phyloP scores from a whole-genome alignment of 148 eudicot genomes.

The Fagopyrum esculentum region DNA sequence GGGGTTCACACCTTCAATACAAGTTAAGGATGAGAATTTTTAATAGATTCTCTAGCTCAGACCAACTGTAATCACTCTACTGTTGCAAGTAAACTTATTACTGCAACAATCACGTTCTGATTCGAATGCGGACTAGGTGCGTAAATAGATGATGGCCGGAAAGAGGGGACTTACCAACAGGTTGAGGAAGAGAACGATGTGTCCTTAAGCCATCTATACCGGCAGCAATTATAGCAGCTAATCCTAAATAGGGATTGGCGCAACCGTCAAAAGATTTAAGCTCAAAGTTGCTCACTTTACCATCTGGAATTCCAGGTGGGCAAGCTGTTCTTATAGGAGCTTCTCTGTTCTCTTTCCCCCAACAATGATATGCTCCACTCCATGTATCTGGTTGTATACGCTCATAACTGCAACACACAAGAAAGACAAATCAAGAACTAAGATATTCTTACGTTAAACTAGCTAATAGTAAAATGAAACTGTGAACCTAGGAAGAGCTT shows the following conservation, averaged over 20 bases:
- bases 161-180: conserved; percentile 51
- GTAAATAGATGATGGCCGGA: background rate
- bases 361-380: conserved; percentile 93
- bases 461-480: too few species aligned
- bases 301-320: conserved; percentile 78
- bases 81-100: too few species aligned
- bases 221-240: conserved; percentile 80
- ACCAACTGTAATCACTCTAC: too few species aligned
- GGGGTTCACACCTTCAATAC: conserved; percentile 54
- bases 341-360: conserved; percentile 95
- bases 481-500: too few species aligned
- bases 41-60: too few species aligned
- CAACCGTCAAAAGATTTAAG: conserved; percentile 89
- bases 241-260: conserved; percentile 78
- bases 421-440: conserved; percentile 5
- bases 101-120: too few species aligned
- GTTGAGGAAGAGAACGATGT: conserved; percentile 57
- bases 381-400: conserved; percentile 90
- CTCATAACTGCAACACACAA: conserved; percentile 52
- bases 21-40: background rate
- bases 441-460: background rate
- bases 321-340: conserved; percentile 89
- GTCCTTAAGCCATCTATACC: conserved; percentile 88
- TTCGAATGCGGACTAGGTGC: too few species aligned
- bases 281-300: conserved; percentile 92